These are phyloP conservation scores for Houttuynia cordata DNA, from an alignment of 164 flowering plant genomes.

Conservation along the genomic window DNA sequence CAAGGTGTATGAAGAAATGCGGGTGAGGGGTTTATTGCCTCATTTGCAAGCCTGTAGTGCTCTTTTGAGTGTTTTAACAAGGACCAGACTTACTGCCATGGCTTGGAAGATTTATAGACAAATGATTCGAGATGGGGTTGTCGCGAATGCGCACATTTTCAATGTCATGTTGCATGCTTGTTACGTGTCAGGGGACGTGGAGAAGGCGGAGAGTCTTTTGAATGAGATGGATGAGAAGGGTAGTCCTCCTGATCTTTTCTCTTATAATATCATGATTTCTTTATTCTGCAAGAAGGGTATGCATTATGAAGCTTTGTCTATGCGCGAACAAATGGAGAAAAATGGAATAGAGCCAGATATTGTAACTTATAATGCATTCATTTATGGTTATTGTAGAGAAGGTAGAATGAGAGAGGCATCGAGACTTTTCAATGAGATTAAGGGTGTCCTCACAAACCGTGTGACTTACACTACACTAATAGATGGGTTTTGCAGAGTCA, in stretches of 20 bases:
- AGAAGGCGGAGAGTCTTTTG: conserved; percentile 51
- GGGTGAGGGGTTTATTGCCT: conserved; percentile 34
- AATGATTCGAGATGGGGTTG: conserved; percentile 44
- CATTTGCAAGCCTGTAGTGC: conserved; percentile 75
- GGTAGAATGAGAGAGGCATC: conserved; percentile 86
- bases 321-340: conserved; percentile 72
- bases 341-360: conserved; percentile 65
- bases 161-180: conserved; percentile 92
- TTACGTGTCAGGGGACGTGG: conserved; percentile 60
- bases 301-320: conserved; percentile 77
- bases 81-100: conserved; percentile 49
- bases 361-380: too few relatives aligned
- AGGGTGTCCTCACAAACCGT: conserved; percentile 51
- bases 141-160: conserved; percentile 54
- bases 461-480: conserved; percentile 83
- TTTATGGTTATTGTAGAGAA: conserved; percentile 66
- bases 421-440: conserved; percentile 57
- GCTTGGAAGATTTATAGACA: too few relatives aligned
- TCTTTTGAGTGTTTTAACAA: conserved; percentile 57
- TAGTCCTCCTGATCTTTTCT: conserved; percentile 50
- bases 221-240: conserved; percentile 53
- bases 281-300: conserved; percentile 70
- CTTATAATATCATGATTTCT: conserved; percentile 71
- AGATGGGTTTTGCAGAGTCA: conserved; percentile 75
- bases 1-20: conserved; percentile 78